Evolutionary conservation across 129 eudicot species (phyloP).

Genomic region (Sambucus nigra): DNA sequence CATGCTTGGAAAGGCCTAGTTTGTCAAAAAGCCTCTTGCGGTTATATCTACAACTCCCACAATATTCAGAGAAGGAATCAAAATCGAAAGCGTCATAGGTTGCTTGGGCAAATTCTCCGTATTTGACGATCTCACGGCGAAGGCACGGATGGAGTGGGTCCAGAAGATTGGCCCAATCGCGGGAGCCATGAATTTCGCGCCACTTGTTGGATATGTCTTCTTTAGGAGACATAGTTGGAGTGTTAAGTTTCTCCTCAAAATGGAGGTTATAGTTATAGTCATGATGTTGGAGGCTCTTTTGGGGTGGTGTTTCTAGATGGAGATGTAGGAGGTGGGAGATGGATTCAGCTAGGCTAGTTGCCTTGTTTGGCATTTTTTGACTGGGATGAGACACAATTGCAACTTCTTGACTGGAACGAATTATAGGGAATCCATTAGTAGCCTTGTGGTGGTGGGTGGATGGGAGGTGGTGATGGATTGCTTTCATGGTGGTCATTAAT

Average conservation of each 20-base stretch:
- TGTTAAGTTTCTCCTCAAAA: constrained; percentile 32
- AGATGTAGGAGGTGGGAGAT: constrained; percentile 18
- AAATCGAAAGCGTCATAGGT: constrained; percentile 74
- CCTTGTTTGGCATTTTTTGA: constrained; percentile 11
- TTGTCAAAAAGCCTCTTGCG: constrained; percentile 34
- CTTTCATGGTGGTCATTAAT: constrained; percentile 25
- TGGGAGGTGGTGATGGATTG: constrained; percentile 25
- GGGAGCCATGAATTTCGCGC: constrained; percentile 58
- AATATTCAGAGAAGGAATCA: constrained; percentile 61
- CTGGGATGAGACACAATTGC: not conserved
- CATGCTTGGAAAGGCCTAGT: constrained; percentile 36
- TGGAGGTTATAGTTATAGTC: not conserved
- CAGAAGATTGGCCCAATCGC: constrained; percentile 58
- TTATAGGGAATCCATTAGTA: not conserved
- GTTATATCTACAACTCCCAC: constrained; percentile 59
- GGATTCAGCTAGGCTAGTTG: constrained; percentile 23
- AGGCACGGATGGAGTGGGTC: constrained; percentile 53
- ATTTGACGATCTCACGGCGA: constrained; percentile 51
- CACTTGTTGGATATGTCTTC: constrained; percentile 45
- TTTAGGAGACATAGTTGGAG: constrained; percentile 50
- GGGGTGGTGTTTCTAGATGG: constrained; percentile 19
- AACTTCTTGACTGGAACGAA: constrained; percentile 4
- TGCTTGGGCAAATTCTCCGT: constrained; percentile 80
- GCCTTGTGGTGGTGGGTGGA: constrained; percentile 6
- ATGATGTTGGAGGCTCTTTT: constrained; percentile 2